These are phyloP conservation scores for Alternaria arborescens DNA, from an alignment of 2,329 filamentous ascomycete species.

Conservation along the genomic window DNA sequence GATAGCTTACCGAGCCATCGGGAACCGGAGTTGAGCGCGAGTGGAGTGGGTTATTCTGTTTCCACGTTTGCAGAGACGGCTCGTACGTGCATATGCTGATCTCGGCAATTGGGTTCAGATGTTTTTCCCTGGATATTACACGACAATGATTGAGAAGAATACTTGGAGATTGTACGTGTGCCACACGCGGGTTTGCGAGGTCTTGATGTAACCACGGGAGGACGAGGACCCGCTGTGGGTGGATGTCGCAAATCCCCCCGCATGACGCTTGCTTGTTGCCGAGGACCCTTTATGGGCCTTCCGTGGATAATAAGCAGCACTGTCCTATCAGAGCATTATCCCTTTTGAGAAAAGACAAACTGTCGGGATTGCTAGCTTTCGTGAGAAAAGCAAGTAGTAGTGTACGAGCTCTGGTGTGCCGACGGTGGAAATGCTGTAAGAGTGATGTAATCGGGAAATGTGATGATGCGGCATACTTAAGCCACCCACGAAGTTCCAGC, in stretches of 20 bases:
- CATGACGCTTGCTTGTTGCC: conserved; percentile 15
- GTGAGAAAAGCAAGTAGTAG: background rate
- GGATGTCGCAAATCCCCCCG: conserved; percentile 8
- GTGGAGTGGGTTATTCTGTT: conserved; percentile 3
- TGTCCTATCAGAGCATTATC: conserved; percentile 2
- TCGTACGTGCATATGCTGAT: background rate
- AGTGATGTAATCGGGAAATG: background rate
- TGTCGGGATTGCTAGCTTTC: background rate
- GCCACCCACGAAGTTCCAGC: background rate
- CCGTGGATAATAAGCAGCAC: background rate
- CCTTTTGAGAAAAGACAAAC: background rate
- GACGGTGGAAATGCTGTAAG: background rate
- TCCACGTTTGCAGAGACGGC: background rate
- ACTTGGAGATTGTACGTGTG: background rate
- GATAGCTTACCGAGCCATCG: conserved; percentile 17
- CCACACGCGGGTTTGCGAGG: background rate
- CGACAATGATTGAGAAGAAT: background rate
- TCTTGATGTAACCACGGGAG: conserved; percentile 2
- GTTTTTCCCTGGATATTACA: background rate
- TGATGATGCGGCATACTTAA: background rate
- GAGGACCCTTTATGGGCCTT: conserved; percentile 6
- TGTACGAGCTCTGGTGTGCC: background rate
- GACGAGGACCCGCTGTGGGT: conserved; percentile 10
- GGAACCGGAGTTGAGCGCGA: conserved; percentile 23
- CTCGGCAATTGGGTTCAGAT: conserved; percentile 7